Conservation (phyloP, 1,284 basidiomycete species). For the Somion occarium region DNA sequence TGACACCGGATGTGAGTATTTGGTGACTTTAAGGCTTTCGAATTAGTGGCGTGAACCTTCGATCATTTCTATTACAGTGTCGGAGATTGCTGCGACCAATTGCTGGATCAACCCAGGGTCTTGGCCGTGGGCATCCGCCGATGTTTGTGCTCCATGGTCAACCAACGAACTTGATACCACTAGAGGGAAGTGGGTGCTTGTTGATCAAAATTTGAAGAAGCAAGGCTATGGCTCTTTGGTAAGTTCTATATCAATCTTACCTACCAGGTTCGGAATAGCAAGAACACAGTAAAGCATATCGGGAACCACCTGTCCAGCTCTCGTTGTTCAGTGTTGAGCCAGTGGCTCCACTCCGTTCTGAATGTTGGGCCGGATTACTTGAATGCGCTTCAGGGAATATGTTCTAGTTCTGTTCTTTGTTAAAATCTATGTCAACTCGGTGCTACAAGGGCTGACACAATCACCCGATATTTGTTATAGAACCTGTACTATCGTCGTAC, state of each 20-base stretch:
- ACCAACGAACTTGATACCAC: conserved; percentile 71
- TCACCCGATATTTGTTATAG: no score
- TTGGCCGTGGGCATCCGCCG: conserved; percentile 24
- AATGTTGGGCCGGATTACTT: no score
- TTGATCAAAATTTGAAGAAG: conserved; percentile 71
- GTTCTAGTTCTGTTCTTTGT: no score
- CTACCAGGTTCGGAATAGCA: neutral
- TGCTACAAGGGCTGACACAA: no score
- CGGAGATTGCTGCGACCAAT: conserved; percentile 71
- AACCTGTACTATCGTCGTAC: conserved; percentile 84
- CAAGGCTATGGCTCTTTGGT: conserved; percentile 28
- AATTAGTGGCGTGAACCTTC: neutral
- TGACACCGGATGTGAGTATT: conserved; percentile 70
- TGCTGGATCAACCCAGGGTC: conserved; percentile 66
- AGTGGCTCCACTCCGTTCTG: no score
- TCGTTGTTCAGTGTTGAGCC: no score
- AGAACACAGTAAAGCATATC: neutral
- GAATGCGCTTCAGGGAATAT: no score
- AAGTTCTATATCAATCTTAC: neutral
- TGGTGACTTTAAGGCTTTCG: neutral
- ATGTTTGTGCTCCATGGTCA: conserved; percentile 64
- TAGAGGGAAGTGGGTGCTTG: conserved; percentile 86
- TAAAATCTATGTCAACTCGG: no score
- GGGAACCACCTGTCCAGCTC: no score
- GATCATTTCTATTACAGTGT: conserved; percentile 55